Evolutionary conservation across 768 basidiomycete genomes (phyloP), one percentile per base, ranked within the genome.

Genomic region (Termitomyces sp.): DNA sequence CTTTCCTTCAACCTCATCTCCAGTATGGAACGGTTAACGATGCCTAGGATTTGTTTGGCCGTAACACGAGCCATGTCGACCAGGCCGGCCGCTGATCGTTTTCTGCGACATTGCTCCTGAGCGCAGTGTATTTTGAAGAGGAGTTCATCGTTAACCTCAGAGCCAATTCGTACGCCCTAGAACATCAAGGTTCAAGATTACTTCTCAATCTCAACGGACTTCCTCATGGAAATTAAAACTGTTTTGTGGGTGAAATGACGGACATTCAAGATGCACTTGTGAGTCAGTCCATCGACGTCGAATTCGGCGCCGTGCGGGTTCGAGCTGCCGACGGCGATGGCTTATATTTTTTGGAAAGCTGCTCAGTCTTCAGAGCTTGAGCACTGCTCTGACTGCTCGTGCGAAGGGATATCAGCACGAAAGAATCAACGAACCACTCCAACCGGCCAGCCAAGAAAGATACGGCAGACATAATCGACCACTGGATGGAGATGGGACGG

Each of bases 181-280:
- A 23, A n/a, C 23, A n/a, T 33, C 2, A 12, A 64, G 61, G 22
- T 62, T n/a, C n/a, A n/a, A n/a, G n/a, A 58, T 29, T 60, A 43
- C 27, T 49, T n/a, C n/a, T 62, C n/a, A 63, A 60, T 25, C 63
- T 56, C 39, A 63, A 61, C 43, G 67, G 68, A 10, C 32, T 76
- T 48, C 63, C 69, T 10, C 68, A 71, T 63, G 66, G n/a, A n/a
- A n/a, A n/a, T n/a, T n/a, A n/a, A 64, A 54, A 75, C 73, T 5
- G 65, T 64, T 39, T 72, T n/a, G n/a, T 69, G 70, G 56, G 75
- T 11, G 66, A 72, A 50, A 71, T 64, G 59, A 66, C 69, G 18
- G 71, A 75, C 50, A 72, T 76, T 25, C 66, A 65, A 35, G 52
- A 56, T 3, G 46, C 64, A 54, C 61, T 73, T n/a, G 69, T 66